Base-by-base conservation (phyloP, 2,329 filamentous ascomycete species). In the Aspergillus aculeatus region DNA sequence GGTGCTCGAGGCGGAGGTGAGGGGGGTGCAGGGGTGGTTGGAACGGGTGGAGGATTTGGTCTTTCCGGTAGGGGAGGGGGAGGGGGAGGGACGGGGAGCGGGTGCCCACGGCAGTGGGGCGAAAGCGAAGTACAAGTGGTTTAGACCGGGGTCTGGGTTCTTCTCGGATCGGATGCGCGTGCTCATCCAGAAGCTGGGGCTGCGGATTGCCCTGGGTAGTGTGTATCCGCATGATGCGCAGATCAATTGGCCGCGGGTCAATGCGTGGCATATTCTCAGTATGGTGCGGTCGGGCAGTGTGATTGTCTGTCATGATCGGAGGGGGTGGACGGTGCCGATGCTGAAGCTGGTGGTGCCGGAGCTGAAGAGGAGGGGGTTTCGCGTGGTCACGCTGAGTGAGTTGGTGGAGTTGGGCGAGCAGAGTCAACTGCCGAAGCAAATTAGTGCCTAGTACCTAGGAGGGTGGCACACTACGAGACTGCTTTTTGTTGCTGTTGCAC, bases 211-310 rank as follows among this genome's bases (percentile, higher is more conserved):
- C n/a, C 78, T 96, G 44, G 92, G 92, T 2, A 88, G 87, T 73
- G 87, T 96, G 47, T 96, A 96, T 76, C 92, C 92, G 5, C 92
- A 96, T 77, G 92, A 96, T 77, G 87, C 92, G n/a, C 92, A 96
- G 80, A 88, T 96, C 59, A 80, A 81, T 10, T 88, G 84, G 69
- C 83, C 85, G 66, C 78, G 80, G 64, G 66, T 92, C 55, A 96
- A 96, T 75, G 88, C 90, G 7, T 81, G 80, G 65, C 92, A 96
- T 78, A 85, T 96, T 4, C 74, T 96, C 66, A 92, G 90, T 76
- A 92, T 92, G 89, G 80, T 89, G 38, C 80, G 84, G 50, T 87
- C 89, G 0, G 92, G 92, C 0, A 88, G 85, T 29, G 89, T 96
- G 59, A 87, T 96, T 62, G 88, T 96, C 54, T 93, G 91, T 71